These are phyloP conservation scores for Candida montana DNA, from an alignment of 805 yeast genomes.

Conservation along the genomic window DNA sequence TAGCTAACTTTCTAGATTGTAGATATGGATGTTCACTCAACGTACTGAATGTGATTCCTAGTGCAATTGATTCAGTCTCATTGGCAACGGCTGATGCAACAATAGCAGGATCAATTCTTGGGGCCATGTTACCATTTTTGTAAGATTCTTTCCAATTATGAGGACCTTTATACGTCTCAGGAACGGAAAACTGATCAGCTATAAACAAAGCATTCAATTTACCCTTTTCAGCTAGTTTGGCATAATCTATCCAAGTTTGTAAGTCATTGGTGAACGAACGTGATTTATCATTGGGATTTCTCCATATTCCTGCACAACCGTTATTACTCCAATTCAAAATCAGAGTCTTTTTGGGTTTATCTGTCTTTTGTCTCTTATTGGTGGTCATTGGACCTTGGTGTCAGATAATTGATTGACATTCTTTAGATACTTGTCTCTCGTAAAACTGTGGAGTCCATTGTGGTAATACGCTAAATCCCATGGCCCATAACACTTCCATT, in stretches of 20 bases:
- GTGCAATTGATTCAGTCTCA: constrained; percentile 30
- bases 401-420: too few species aligned
- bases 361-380: too few species aligned
- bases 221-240: constrained; percentile 30
- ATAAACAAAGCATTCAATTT: constrained; percentile 32
- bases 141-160: constrained; percentile 28
- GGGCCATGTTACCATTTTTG: constrained; percentile 25
- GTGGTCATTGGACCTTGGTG: too few species aligned
- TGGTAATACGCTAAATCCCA: too few species aligned
- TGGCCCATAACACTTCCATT: too few species aligned
- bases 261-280: constrained; percentile 1
- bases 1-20: neutral
- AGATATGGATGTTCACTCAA: constrained; percentile 35
- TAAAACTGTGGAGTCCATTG: too few species aligned
- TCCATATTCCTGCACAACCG: constrained; percentile 2
- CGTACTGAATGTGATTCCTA: constrained; percentile 35
- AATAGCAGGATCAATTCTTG: constrained; percentile 34
- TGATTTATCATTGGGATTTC: constrained; percentile 6
- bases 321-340: neutral
- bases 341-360: too few species aligned
- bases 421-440: too few species aligned
- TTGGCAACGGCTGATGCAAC: constrained; percentile 34
- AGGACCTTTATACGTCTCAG: constrained; percentile 35
- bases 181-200: constrained; percentile 33
- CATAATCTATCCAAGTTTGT: constrained; percentile 27